Evolutionary conservation across 2,329 filamentous ascomycete genomes (phyloP).

Genomic region (Coleophoma cylindrospora): DNA sequence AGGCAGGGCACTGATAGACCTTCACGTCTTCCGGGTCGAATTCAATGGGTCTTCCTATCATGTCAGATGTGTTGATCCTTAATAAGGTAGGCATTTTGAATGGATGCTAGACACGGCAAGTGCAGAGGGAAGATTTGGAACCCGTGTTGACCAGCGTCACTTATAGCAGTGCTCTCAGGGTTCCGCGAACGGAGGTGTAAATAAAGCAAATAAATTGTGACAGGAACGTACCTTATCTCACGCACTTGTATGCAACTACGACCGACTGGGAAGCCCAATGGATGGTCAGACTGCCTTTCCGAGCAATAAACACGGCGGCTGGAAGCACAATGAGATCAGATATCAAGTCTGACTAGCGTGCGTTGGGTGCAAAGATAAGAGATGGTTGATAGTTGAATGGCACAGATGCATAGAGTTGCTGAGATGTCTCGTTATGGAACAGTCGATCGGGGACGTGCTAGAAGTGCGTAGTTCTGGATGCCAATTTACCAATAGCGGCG

Average conservation of each 20-base stretch:
- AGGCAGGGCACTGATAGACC: constrained; percentile 9
- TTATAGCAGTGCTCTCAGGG: too few relatives aligned
- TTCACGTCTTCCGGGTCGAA: background rate
- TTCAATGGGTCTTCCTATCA: constrained; percentile 7
- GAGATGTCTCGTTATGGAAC: background rate
- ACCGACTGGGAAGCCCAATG: background rate
- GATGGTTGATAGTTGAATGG: background rate
- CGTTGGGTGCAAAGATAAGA: background rate
- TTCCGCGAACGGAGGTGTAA: too few relatives aligned
- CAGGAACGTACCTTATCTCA: background rate
- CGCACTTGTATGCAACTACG: background rate
- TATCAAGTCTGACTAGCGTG: background rate
- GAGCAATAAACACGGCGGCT: background rate
- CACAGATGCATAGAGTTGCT: background rate
- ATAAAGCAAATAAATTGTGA: too few relatives aligned
- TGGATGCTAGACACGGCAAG: constrained; percentile 3
- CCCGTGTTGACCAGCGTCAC: too few relatives aligned
- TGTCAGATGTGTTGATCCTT: constrained; percentile 17
- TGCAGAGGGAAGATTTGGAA: too few relatives aligned
- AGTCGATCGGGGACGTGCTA: background rate
- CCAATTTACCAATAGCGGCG: background rate
- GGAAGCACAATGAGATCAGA: background rate
- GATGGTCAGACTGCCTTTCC: too few relatives aligned
- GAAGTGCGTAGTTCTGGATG: background rate
- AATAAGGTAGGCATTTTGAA: constrained; percentile 10